These are phyloP conservation scores for Podila minutissima DNA, from an alignment of 192 early-diverging fungal genomes.

Conservation along the genomic window DNA sequence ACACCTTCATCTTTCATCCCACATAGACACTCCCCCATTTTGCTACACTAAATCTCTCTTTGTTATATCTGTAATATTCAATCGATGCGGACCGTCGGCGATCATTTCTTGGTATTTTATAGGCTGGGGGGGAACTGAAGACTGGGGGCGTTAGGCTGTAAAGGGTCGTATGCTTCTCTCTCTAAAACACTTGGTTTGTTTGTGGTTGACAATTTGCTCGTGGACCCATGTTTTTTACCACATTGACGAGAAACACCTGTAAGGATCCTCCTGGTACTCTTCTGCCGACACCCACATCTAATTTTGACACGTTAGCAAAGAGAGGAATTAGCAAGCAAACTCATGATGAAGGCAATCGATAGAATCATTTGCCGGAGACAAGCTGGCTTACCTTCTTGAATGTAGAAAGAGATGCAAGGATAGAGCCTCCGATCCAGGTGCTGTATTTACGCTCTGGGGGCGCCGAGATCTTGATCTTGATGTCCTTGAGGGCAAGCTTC, in stretches of 20 bases:
- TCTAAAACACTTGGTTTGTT: too few relatives aligned
- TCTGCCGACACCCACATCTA: constrained; percentile 99
- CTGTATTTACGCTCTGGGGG: constrained; percentile 98
- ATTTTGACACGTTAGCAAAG: neutral
- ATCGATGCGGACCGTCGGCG: neutral
- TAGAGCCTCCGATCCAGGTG: constrained; percentile 98
- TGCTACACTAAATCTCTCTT: neutral
- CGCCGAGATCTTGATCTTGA: constrained; percentile 97
- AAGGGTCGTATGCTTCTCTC: too few relatives aligned
- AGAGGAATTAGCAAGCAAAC: neutral
- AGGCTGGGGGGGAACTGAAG: too few relatives aligned
- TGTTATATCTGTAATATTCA: neutral
- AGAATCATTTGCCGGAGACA: neutral
- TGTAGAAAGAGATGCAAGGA: constrained; percentile 94
- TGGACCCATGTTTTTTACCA: constrained; percentile 16
- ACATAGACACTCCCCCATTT: neutral
- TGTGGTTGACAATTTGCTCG: neutral
- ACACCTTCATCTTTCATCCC: neutral
- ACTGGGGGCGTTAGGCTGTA: too few relatives aligned
- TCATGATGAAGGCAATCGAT: neutral
- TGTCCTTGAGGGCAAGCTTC: constrained; percentile 89
- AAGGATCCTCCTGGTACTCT: constrained; percentile 97
- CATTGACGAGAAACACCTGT: constrained; percentile 63
- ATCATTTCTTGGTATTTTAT: too few relatives aligned
- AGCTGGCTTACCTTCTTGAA: constrained; percentile 81